Conservation (phyloP, 192 early-diverging fungal species). For the Gigaspora rosea region DNA sequence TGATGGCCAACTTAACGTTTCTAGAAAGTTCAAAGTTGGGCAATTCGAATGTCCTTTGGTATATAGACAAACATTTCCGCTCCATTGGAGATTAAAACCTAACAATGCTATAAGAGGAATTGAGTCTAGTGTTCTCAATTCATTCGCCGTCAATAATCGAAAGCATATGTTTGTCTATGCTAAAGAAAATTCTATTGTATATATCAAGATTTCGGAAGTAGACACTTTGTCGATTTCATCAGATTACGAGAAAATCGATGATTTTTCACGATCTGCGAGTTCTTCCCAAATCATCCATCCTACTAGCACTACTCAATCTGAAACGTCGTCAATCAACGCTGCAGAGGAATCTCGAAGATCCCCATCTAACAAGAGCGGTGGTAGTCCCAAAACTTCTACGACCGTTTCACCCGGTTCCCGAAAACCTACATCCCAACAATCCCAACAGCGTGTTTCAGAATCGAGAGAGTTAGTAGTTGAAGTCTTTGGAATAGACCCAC, state of each 20-base stretch:
- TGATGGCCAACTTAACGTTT: slow-evolving; percentile 4
- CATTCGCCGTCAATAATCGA: slow-evolving; percentile 69
- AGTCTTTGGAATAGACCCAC: slow-evolving; percentile 70
- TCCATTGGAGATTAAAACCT: slow-evolving; percentile 77
- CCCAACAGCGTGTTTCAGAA: slow-evolving; percentile 39
- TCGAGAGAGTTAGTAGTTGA: slow-evolving; percentile 61
- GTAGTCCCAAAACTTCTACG: slow-evolving; percentile 41
- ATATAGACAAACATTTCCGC: slow-evolving; percentile 60
- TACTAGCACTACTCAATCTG: neutral
- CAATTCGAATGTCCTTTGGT: slow-evolving; percentile 74
- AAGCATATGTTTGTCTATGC: slow-evolving; percentile 73
- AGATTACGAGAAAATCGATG: slow-evolving; percentile 35
- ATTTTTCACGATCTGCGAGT: slow-evolving; percentile 33
- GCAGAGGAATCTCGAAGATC: slow-evolving; percentile 37
- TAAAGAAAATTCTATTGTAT: slow-evolving; percentile 58
- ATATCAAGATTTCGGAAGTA: slow-evolving; percentile 53
- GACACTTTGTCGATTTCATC: neutral
- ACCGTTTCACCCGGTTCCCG: slow-evolving; percentile 36
- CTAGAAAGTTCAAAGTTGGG: slow-evolving; percentile 50
- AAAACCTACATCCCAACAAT: slow-evolving; percentile 28
- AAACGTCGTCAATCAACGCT: neutral
- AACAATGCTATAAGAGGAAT: slow-evolving; percentile 63
- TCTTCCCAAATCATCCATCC: neutral
- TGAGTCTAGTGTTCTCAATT: slow-evolving; percentile 51
- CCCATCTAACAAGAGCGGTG: slow-evolving; percentile 33